Evolutionary conservation across 345 rosid genomes (phyloP).

Genomic region (Microthlaspi erraticum): DNA sequence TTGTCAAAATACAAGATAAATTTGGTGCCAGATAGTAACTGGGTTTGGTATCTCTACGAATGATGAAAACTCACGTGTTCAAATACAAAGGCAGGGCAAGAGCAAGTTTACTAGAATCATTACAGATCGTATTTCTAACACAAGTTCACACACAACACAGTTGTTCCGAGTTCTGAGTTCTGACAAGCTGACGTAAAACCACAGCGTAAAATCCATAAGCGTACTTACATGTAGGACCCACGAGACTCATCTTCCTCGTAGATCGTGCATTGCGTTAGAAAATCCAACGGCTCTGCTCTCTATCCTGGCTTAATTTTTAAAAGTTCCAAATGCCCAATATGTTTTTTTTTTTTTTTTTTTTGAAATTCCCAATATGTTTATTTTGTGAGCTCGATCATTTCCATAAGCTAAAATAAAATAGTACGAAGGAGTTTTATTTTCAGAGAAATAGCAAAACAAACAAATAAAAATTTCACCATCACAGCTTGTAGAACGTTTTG

Average conservation of each 20-base stretch:
- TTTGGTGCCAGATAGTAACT: no score
- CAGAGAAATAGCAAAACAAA: not conserved
- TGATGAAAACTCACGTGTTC: constrained; percentile 1
- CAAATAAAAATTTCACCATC: not conserved
- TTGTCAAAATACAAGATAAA: not conserved
- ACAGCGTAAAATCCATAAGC: no score
- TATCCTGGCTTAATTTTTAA: not conserved
- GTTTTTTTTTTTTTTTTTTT: no score
- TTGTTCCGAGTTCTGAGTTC: constrained; percentile 24
- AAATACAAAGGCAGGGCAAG: not conserved
- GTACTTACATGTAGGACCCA: constrained; percentile 1
- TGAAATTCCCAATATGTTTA: no score
- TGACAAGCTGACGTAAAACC: constrained; percentile 27
- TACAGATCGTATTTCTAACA: not conserved
- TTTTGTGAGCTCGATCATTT: no score
- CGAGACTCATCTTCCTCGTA: constrained; percentile 24
- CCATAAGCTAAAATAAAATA: not conserved
- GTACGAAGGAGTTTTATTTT: not conserved
- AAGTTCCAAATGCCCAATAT: not conserved
- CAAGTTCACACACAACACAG: not conserved
- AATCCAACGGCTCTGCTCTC: constrained; percentile 20
- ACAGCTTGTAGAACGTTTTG: not conserved
- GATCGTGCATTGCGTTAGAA: constrained; percentile 16
- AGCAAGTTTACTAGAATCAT: constrained; percentile 6
- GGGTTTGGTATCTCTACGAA: no score